phyloP scores from a whole-genome alignment of 176 grass and related monocot genomes.

The Oryza longistaminata region DNA sequence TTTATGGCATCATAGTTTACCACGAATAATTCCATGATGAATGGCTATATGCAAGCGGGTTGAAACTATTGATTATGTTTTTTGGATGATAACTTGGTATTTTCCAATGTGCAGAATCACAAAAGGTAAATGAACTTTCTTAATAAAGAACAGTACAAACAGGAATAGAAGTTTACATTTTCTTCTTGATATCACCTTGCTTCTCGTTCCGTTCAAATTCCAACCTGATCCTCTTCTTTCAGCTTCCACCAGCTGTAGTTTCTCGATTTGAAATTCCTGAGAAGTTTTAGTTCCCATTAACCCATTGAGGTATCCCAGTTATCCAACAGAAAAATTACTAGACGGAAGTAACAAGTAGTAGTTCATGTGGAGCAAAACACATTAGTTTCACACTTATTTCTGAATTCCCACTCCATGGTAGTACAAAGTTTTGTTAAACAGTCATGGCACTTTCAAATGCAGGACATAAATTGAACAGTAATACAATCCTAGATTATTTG shows the following conservation, averaged over 20 bases:
- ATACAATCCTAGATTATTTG: background rate
- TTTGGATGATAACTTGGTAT: background rate
- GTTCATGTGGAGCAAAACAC: background rate
- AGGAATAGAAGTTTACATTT: conserved; percentile 55
- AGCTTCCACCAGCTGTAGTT: conserved; percentile 69
- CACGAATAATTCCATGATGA: background rate
- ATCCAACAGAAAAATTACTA: background rate
- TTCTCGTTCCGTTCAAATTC: conserved; percentile 80
- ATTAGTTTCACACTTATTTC: background rate
- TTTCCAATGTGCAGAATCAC: background rate
- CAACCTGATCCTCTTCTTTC: conserved; percentile 72
- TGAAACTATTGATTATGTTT: background rate
- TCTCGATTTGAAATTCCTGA: conserved; percentile 84
- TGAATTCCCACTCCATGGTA: background rate
- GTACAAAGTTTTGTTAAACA: background rate
- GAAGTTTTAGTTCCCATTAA: conserved; percentile 3
- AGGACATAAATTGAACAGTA: background rate
- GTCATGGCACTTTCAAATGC: background rate
- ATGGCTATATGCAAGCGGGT: background rate
- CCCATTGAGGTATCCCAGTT: background rate
- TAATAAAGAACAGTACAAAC: conserved; percentile 25
- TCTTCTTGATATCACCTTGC: conserved; percentile 70
- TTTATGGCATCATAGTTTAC: background rate
- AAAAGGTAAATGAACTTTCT: background rate
- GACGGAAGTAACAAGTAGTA: background rate